Base-by-base conservation (phyloP, 2,329 filamentous ascomycete species). In the Diaporthe ampelina region DNA sequence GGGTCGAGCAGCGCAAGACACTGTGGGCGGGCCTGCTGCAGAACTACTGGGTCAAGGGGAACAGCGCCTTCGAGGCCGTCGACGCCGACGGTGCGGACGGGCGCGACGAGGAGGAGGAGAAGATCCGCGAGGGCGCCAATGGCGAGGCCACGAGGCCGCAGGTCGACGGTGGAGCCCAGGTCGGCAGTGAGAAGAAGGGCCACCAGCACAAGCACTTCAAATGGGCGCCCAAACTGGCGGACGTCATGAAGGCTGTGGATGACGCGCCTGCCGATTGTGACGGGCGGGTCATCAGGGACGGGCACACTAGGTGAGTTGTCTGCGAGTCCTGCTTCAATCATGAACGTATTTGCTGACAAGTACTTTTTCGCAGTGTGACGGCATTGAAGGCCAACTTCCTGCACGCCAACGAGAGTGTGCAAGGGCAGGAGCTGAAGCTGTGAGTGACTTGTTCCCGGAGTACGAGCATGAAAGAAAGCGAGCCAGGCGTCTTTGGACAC, bases 321-420 rank as follows among this genome's bases (percentile, higher is more conserved):
- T 7, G 11, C 13, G 6, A 24, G 58, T 32, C 5, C 8, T n/a
- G 21, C 5, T 13, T 4, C 10, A 10, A 11, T 3, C 11, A 13
- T 24, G 48, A 43, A 0, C 7, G 35, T 5, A 13, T 29, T 29
- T 26, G 71, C 73, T 57, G 61, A 65, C 57, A 37, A 54, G 7
- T 73, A 75, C 43, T 69, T 4, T 32, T 40, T 40, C 45, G 76
- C 80, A 97, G 95, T 83, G 91, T 99, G 73, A 98, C 97, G 5
- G 94, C 96, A 19, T 84, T 98, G 78, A 94, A 94, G 83, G 95
- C 96, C 56, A 98, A 98, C 83, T 99, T 98, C 83, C 95, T 94
- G 90, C 94, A 96, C 82, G 88, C 90, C 15, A 84, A 87, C 52
- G 86, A 90, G 75, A 88, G 91, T 75, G 87, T 91, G 78, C 86